phyloP scores from a whole-genome alignment of 2,329 filamentous ascomycete genomes.

The Emergomyces africanus region DNA sequence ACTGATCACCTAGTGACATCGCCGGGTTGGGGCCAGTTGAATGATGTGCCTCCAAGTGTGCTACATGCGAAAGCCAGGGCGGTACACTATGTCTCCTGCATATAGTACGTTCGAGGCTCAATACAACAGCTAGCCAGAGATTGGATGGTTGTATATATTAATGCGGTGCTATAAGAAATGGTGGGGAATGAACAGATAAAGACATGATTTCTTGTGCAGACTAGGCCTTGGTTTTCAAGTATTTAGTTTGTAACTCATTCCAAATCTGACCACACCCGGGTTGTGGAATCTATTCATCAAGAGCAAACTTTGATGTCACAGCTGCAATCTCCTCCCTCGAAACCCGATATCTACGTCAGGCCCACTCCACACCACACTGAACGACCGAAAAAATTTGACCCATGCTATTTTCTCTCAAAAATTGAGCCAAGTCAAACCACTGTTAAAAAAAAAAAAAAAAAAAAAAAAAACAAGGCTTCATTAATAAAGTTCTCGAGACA shows the following conservation, averaged over 20 bases:
- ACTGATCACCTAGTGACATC: background rate
- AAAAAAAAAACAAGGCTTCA: no score
- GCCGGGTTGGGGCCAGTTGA: background rate
- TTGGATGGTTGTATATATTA: background rate
- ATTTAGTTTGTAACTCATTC: background rate
- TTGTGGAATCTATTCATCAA: background rate
- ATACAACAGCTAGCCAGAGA: background rate
- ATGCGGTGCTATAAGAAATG: background rate
- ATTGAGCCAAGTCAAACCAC: no score
- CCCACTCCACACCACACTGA: no score
- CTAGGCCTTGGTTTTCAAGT: background rate
- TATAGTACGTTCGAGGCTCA: background rate
- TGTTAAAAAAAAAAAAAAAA: no score
- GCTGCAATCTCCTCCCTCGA: no score
- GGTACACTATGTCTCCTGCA: background rate
- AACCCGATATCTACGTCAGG: background rate
- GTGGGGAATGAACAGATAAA: background rate
- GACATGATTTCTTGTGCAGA: background rate
- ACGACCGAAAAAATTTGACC: no score
- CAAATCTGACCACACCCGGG: background rate
- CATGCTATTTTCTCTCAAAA: no score
- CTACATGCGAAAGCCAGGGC: background rate
- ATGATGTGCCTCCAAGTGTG: background rate
- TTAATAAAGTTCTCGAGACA: background rate
- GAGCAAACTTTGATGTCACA: background rate